Conservation (phyloP, 305 asterid genomes). For the Caryopteris hybrid region DNA sequence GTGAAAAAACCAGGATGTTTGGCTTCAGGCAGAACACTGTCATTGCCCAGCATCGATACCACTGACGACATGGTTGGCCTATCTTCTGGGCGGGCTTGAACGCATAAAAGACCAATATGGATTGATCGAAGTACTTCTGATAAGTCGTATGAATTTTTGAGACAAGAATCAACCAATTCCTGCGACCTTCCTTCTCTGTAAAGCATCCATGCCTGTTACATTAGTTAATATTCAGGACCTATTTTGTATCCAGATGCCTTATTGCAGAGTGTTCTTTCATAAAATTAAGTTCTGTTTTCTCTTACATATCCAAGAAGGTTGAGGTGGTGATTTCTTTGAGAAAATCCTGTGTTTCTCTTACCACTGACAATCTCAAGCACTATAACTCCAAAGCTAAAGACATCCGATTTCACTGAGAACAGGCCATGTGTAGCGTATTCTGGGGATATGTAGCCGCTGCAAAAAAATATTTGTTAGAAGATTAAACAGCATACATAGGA, state of each 20-base stretch:
- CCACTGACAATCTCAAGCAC: slow-evolving; percentile 41
- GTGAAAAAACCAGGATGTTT: slow-evolving; percentile 32
- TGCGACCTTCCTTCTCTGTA: slow-evolving; percentile 24
- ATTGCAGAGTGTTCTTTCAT: no score
- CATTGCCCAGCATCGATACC: slow-evolving; percentile 28
- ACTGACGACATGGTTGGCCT: slow-evolving; percentile 33
- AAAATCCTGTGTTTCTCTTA: slow-evolving; percentile 29
- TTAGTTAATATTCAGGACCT: background rate
- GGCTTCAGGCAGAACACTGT: slow-evolving; percentile 26
- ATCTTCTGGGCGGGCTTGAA: slow-evolving; percentile 21
- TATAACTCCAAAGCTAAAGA: slow-evolving; percentile 40
- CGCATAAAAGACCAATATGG: slow-evolving; percentile 33
- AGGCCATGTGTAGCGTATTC: slow-evolving; percentile 44
- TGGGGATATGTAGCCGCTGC: slow-evolving; percentile 44
- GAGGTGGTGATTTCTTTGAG: slow-evolving; percentile 14
- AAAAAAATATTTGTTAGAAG: background rate
- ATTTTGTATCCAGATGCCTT: no score
- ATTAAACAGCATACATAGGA: background rate
- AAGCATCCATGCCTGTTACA: slow-evolving; percentile 34
- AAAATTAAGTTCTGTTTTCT: background rate
- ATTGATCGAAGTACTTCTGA: slow-evolving; percentile 27
- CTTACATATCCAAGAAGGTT: slow-evolving; percentile 44
- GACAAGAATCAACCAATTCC: slow-evolving; percentile 24
- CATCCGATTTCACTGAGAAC: slow-evolving; percentile 37
- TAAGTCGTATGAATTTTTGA: slow-evolving; percentile 10